A percentile compares a stretch with the other conserved stretches of the same genome.
Evolutionary conservation across 805 yeast genomes (phyloP).

Genomic region (Wickerhamomyces queroliae): DNA sequence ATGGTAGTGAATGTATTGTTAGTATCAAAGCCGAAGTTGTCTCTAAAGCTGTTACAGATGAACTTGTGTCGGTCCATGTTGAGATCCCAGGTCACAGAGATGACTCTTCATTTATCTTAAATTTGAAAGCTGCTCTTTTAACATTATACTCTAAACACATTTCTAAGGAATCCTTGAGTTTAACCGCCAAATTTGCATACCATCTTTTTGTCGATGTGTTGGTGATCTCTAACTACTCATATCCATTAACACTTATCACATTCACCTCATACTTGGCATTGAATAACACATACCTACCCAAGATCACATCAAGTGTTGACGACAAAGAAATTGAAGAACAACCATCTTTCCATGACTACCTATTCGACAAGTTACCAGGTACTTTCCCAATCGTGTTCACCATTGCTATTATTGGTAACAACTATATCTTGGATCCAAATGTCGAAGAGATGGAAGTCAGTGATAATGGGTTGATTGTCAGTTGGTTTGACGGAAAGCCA

Average conservation of each 20-base stretch:
- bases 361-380: constrained; percentile 54
- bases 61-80: constrained; percentile 67
- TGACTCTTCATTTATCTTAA: constrained; percentile 63
- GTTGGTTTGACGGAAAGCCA: constrained; percentile 64
- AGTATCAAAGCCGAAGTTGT: constrained; percentile 87
- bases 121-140: constrained; percentile 57
- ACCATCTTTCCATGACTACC: constrained; percentile 86
- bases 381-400: constrained; percentile 76
- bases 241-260: constrained; percentile 78
- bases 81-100: constrained; percentile 80
- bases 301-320: constrained; percentile 61
- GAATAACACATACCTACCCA: constrained; percentile 70
- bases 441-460: constrained; percentile 83
- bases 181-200: constrained; percentile 72
- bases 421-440: constrained; percentile 77
- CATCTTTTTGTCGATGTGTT: constrained; percentile 76
- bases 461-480: constrained; percentile 73
- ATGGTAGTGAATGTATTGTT: constrained; percentile 90
- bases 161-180: constrained; percentile 44
- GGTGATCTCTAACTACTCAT: constrained; percentile 68
- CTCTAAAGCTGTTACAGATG: constrained; percentile 33
- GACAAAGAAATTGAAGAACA: constrained; percentile 68
- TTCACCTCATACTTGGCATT: constrained; percentile 79
- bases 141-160: constrained; percentile 47
- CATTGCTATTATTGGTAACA: constrained; percentile 64